Evolutionary conservation across 768 basidiomycete genomes (phyloP).

Genomic region (Leccinellum luteum): DNA sequence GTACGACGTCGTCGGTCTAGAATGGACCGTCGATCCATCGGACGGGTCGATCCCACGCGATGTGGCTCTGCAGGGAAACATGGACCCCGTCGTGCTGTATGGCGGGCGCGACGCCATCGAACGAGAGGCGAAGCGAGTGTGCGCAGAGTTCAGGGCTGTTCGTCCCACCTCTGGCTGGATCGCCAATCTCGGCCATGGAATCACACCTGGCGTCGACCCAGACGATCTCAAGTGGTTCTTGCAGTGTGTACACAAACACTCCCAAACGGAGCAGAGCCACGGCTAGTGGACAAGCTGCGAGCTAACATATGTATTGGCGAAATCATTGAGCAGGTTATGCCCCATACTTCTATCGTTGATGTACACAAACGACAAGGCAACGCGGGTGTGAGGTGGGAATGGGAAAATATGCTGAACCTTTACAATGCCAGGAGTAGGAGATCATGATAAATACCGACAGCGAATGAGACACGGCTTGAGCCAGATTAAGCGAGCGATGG

Average conservation of each 20-base stretch:
- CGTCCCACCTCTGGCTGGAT: conserved; percentile 79
- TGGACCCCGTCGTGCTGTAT: conserved; percentile 86
- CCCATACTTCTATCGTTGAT: conserved; percentile 13
- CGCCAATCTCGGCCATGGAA: conserved; percentile 95
- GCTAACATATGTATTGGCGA: neutral
- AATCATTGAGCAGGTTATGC: conserved; percentile 3
- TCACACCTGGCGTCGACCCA: conserved; percentile 93
- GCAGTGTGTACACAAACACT: conserved; percentile 85
- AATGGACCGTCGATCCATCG: conserved; percentile 84
- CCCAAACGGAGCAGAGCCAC: conserved; percentile 29
- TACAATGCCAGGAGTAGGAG: conserved; percentile 26
- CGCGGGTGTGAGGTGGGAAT: conserved; percentile 13
- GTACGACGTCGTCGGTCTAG: conserved; percentile 88
- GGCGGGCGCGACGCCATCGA: conserved; percentile 88
- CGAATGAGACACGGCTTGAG: conserved; percentile 1
- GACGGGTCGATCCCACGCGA: conserved; percentile 57
- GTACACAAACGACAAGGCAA: conserved; percentile 20
- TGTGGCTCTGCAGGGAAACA: conserved; percentile 85
- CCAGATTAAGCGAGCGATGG: conserved; percentile 5
- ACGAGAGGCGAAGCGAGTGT: conserved; percentile 78
- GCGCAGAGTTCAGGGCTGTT: conserved; percentile 60
- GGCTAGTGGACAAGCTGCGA: neutral
- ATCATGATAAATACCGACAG: conserved; percentile 31
- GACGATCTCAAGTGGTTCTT: conserved; percentile 92
- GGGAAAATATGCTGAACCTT: conserved; percentile 24